phyloP scores from a whole-genome alignment of 2,329 filamentous ascomycete species.

The Sclerotinia sclerotiorum region DNA sequence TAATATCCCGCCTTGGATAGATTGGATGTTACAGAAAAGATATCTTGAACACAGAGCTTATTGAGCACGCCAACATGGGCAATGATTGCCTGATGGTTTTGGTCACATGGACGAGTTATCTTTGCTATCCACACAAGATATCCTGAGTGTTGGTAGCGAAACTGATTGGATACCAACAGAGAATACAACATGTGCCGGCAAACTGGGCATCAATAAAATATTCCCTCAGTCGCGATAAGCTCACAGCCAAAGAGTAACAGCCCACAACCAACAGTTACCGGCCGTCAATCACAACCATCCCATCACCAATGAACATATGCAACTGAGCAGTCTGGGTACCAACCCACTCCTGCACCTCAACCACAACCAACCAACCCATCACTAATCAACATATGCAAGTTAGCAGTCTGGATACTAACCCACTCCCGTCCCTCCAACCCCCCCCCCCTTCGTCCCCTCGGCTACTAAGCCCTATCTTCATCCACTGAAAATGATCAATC shows the following conservation, averaged over 20 bases:
- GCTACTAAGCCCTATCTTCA: constrained; percentile 19
- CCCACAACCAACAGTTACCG: neutral
- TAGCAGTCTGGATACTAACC: neutral
- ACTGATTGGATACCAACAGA: constrained; percentile 1
- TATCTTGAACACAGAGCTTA: neutral
- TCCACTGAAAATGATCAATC: neutral
- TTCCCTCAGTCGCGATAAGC: neutral
- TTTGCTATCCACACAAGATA: neutral
- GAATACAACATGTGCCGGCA: neutral
- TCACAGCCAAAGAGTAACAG: neutral
- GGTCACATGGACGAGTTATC: constrained; percentile 15
- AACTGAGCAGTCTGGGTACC: neutral
- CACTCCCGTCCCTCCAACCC: neutral
- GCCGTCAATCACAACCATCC: neutral
- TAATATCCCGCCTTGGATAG: neutral
- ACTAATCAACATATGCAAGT: neutral
- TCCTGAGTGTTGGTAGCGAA: constrained; percentile 1
- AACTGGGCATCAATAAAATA: neutral
- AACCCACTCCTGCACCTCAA: neutral
- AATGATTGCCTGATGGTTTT: constrained; percentile 9
- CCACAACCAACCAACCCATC: neutral
- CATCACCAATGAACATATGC: neutral
- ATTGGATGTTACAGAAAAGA: neutral
- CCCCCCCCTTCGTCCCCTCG: constrained; percentile 10
- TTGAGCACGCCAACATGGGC: constrained; percentile 12